A percentile compares a stretch with the other conserved stretches of the same genome.
These are phyloP conservation scores for Russula abietina DNA, from an alignment of 768 basidiomycete species.

Conservation along the genomic window DNA sequence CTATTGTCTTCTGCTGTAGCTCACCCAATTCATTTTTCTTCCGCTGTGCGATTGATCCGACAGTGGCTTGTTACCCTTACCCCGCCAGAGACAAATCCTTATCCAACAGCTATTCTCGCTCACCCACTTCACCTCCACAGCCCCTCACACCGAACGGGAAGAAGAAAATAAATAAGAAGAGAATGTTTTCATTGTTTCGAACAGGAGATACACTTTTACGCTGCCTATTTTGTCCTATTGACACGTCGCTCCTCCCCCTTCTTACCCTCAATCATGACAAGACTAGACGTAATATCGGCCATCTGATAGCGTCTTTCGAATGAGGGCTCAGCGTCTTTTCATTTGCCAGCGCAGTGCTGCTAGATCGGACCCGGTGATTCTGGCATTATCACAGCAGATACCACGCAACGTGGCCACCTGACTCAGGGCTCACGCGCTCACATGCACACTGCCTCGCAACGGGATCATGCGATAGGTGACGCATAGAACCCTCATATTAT, in stretches of 20 bases:
- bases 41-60: not conserved
- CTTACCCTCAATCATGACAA: not conserved
- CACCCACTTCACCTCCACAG: not conserved
- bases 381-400: not conserved
- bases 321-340: not conserved
- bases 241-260: not conserved
- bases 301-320: not conserved
- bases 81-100: not conserved
- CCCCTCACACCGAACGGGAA: not conserved
- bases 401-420: not conserved
- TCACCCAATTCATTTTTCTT: not conserved
- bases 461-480: not conserved
- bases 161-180: not conserved
- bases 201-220: not conserved
- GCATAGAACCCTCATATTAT: not conserved
- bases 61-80: not conserved
- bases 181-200: not conserved
- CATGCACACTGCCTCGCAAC: not conserved
- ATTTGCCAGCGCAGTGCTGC: slow-evolving; percentile 8
- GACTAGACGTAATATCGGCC: not conserved
- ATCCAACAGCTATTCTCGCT: slow-evolving; percentile 9
- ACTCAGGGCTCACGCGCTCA: not conserved
- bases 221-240: too few relatives aligned
- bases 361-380: not conserved
- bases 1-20: not conserved